phyloP scores from a whole-genome alignment of 2,329 filamentous ascomycete species.

The Talaromyces islandicus region DNA sequence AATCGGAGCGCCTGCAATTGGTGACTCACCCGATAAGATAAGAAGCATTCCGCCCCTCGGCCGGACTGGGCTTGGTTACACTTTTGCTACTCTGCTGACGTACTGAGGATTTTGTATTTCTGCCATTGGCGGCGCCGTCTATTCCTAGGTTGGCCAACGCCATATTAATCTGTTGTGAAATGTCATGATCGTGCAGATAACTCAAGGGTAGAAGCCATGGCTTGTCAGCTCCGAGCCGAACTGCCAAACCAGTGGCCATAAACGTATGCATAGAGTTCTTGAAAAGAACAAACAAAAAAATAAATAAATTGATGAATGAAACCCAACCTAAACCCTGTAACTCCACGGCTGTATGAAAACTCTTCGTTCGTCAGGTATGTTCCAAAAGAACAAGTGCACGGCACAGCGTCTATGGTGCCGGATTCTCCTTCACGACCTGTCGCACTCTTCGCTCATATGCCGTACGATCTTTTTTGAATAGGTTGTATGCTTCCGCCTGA shows the following conservation, averaged over 20 bases:
- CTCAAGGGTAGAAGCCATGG: not conserved
- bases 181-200: not conserved
- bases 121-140: not conserved
- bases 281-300: not conserved
- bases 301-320: not conserved
- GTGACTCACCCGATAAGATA: conserved; percentile 13
- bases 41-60: not conserved
- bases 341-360: not conserved
- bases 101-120: not conserved
- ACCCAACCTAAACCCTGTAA: not conserved
- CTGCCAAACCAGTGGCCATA: not conserved
- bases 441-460: conserved; percentile 88
- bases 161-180: not conserved
- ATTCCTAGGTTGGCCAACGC: not conserved
- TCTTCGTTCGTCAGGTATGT: not conserved
- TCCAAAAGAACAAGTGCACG: not conserved
- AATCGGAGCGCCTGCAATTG: conserved; percentile 7
- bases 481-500: conserved; percentile 93
- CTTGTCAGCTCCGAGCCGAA: not conserved
- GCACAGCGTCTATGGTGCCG: conserved; percentile 52
- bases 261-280: not conserved
- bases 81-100: not conserved
- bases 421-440: conserved; percentile 84
- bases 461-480: conserved; percentile 82
- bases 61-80: not conserved